phyloP scores from a whole-genome alignment of 306 rosid genomes.

The Medicago arabica region DNA sequence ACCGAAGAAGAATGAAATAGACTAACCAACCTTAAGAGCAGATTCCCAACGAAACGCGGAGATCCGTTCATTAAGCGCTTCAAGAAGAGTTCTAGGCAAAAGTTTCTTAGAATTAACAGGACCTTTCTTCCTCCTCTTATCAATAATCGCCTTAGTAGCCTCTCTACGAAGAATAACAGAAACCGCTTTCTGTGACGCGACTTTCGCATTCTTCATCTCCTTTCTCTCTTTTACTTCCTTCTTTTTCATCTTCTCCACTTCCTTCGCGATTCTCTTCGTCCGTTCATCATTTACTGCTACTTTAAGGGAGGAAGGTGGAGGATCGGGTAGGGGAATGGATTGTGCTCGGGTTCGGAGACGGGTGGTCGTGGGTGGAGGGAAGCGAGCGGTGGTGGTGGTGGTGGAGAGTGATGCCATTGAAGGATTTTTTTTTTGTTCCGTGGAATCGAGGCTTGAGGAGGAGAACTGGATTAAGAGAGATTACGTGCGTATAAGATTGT shows the following conservation, averaged over 20 bases:
- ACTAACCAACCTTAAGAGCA: slow-evolving; percentile 89
- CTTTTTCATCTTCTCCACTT: slow-evolving; percentile 53
- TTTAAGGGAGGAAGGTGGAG: slow-evolving; percentile 18
- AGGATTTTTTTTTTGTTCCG: slow-evolving; percentile 10
- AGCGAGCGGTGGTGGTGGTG: slow-evolving; percentile 35
- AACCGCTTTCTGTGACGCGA: slow-evolving; percentile 84
- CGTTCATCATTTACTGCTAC: slow-evolving; percentile 40
- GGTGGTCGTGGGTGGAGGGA: slow-evolving; percentile 26
- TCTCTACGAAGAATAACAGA: slow-evolving; percentile 84
- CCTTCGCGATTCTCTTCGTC: slow-evolving; percentile 43
- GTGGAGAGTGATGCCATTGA: slow-evolving; percentile 59
- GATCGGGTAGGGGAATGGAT: slow-evolving; percentile 9
- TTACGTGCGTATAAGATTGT: no score
- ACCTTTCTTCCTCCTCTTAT: slow-evolving; percentile 76
- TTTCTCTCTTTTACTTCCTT: slow-evolving; percentile 71
- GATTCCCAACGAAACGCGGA: slow-evolving; percentile 89
- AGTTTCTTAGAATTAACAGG: slow-evolving; percentile 77
- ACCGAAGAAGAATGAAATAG: no score
- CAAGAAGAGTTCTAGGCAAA: slow-evolving; percentile 83
- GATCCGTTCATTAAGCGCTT: slow-evolving; percentile 84
- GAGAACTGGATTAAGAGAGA: no score
- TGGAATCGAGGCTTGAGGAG: no score
- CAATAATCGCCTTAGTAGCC: slow-evolving; percentile 83
- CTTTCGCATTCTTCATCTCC: slow-evolving; percentile 71
- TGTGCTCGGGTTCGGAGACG: slow-evolving; percentile 7